Evolutionary conservation across 805 yeast genomes (phyloP), one percentile per base, ranked within the genome.

Genomic region (Sugiyamaella smithiae): DNA sequence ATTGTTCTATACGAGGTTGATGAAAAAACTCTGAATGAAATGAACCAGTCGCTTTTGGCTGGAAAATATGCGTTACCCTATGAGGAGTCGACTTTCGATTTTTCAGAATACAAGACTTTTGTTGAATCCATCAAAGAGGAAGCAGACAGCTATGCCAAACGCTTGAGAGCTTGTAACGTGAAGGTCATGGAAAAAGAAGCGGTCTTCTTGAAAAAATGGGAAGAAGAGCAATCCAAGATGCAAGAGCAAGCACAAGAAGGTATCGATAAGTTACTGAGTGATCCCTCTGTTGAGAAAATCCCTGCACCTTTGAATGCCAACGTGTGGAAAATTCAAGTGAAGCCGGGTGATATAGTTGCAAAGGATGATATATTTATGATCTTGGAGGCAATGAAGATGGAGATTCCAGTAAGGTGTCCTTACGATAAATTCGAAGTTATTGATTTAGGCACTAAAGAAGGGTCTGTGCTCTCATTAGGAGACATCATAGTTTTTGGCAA

Each of bases 321-420:
- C 57, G 88, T 69, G 63, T 91, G 98, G 98, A 91, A 91, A 68
- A 80, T 95, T 1, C 69, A 88, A 55, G 95, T 84, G 22, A 68
- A 75, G 47, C 89, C 77, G 40, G 96, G 96, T 22, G 91, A 85
- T 58, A 68, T 56, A 5, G 93, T 91, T 24, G 70, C 72, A 45
- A 75, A 70, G 40, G 95, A 89, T 28, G 89, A 87, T 59, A 87
- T 87, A 5, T 72, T 91, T 54, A 77, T 90, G 57, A 88, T 91
- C 28, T 87, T 91, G 46, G 98, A 91, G 68, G 97, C 98, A 47
- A 91, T 91, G 98, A 91, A 91, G 74, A 91, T 97, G 0, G 98
- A 91, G 69, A 90, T 91, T 6, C 38, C 38, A 5, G 20, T 35
- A n/a, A 14, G 38, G 16, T 35, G 38, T 20, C 5, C 38, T 12